A percentile compares a stretch with the other conserved stretches of the same genome.
These are phyloP conservation scores for Ophiostoma novo-ulmi DNA, from an alignment of 2,329 filamentous ascomycete species.

Conservation along the genomic window DNA sequence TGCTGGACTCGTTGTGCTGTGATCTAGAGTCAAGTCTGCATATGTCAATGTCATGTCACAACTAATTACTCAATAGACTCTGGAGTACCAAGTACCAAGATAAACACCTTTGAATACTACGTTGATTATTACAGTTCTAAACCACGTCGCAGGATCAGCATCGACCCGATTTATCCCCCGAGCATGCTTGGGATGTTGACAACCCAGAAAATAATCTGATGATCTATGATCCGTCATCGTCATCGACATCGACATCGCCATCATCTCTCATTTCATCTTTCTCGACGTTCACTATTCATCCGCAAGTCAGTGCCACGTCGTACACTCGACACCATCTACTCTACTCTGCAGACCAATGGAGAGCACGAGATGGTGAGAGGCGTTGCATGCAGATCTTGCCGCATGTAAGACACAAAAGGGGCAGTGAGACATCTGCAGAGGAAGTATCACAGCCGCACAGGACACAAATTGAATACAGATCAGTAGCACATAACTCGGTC, in stretches of 20 bases:
- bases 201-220: too few relatives aligned
- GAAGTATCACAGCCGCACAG: background rate
- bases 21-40: background rate
- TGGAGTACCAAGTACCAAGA: background rate
- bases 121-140: background rate
- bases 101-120: background rate
- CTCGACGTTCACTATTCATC: background rate
- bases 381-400: background rate
- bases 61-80: background rate
- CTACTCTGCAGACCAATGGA: background rate
- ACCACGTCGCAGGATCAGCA: background rate
- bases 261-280: too few relatives aligned
- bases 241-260: too few relatives aligned
- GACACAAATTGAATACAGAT: background rate
- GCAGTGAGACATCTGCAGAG: constrained; percentile 11
- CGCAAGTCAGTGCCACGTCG: constrained; percentile 1
- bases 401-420: constrained; percentile 11
- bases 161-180: too few relatives aligned
- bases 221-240: too few relatives aligned
- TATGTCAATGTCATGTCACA: background rate
- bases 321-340: background rate
- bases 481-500: too few relatives aligned
- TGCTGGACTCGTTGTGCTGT: background rate
- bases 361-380: background rate
- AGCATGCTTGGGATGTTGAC: too few relatives aligned